Conservation (phyloP, 2,329 filamentous ascomycete species). For the Periconia macrospinosa region DNA sequence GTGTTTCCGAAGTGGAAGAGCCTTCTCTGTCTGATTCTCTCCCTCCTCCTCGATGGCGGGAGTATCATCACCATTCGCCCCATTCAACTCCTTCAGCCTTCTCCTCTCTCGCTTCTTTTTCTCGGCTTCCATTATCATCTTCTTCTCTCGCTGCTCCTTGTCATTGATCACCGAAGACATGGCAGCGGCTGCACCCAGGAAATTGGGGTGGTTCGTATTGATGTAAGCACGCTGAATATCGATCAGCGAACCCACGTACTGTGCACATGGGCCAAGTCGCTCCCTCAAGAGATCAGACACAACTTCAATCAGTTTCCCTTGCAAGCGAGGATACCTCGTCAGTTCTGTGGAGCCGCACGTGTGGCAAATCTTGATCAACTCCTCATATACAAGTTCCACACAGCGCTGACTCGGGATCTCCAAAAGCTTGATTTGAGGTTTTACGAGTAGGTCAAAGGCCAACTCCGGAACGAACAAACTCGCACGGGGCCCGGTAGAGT, state of each 20-base stretch:
- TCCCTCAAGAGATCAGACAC: conserved; percentile 95
- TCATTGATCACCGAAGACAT: conserved; percentile 96
- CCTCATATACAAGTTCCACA: conserved; percentile 97
- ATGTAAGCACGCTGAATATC: conserved; percentile 98
- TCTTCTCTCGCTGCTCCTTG: conserved; percentile 92
- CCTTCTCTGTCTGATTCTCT: conserved; percentile 57
- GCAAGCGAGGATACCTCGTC: conserved; percentile 85
- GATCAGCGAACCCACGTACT: conserved; percentile 94
- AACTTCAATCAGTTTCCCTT: conserved; percentile 96
- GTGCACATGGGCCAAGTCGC: conserved; percentile 83
- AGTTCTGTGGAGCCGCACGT: conserved; percentile 96
- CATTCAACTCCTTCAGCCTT: conserved; percentile 78
- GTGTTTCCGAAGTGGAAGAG: conserved; percentile 63
- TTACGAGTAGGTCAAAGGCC: conserved; percentile 95
- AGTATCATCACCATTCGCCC: conserved; percentile 58
- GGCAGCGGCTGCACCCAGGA: conserved; percentile 91
- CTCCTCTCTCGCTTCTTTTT: conserved; percentile 81
- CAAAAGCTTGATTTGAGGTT: conserved; percentile 96
- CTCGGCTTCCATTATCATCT: conserved; percentile 78
- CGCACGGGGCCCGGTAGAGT: conserved; percentile 92
- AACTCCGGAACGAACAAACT: conserved; percentile 97
- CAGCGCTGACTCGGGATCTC: conserved; percentile 95
- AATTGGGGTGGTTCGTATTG: conserved; percentile 99
- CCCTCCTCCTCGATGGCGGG: conserved; percentile 66
- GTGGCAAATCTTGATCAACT: conserved; percentile 98